A percentile compares a stretch with the other conserved stretches of the same genome.
Conservation (phyloP, 2,329 filamentous ascomycete genomes). For the Penicillium sp. region DNA sequence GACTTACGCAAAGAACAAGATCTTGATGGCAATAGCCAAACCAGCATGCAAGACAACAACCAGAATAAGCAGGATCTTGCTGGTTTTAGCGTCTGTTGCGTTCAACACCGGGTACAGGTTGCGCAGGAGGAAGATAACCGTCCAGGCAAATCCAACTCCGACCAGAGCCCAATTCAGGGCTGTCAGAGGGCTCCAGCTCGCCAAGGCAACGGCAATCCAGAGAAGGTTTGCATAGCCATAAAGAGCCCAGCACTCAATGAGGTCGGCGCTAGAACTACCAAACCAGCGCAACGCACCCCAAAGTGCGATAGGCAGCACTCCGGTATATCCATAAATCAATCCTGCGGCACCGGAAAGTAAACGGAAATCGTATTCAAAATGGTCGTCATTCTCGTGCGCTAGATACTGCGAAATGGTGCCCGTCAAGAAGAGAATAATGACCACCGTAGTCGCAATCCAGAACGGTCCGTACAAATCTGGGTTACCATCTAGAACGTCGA, state of each 20-base stretch:
- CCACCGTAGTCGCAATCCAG: conserved; percentile 97
- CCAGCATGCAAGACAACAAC: conserved; percentile 83
- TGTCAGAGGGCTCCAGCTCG: conserved; percentile 82
- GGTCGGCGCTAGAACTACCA: conserved; percentile 84
- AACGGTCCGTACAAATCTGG: conserved; percentile 95
- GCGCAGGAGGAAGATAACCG: conserved; percentile 76
- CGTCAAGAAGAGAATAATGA: conserved; percentile 90
- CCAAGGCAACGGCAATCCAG: conserved; percentile 91
- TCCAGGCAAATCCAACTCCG: conserved; percentile 75
- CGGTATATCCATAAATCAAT: conserved; percentile 91
- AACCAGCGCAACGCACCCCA: conserved; percentile 93
- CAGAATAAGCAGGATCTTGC: conserved; percentile 78
- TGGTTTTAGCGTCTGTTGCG: conserved; percentile 87
- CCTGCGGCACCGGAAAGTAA: conserved; percentile 86
- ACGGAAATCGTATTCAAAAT: conserved; percentile 88
- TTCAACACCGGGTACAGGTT: conserved; percentile 89
- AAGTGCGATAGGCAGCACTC: conserved; percentile 75
- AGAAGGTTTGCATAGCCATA: conserved; percentile 97
- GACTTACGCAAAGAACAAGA: conserved; percentile 81
- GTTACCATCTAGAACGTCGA: conserved; percentile 95
- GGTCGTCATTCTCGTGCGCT: conserved; percentile 59
- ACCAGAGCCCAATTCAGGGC: conserved; percentile 94
- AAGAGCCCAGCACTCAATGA: conserved; percentile 91
- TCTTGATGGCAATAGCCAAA: conserved; percentile 91
- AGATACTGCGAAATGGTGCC: conserved; percentile 94